Evolutionary conservation across 169 alveolate genomes (phyloP).

Genomic region (Babesia microti): DNA sequence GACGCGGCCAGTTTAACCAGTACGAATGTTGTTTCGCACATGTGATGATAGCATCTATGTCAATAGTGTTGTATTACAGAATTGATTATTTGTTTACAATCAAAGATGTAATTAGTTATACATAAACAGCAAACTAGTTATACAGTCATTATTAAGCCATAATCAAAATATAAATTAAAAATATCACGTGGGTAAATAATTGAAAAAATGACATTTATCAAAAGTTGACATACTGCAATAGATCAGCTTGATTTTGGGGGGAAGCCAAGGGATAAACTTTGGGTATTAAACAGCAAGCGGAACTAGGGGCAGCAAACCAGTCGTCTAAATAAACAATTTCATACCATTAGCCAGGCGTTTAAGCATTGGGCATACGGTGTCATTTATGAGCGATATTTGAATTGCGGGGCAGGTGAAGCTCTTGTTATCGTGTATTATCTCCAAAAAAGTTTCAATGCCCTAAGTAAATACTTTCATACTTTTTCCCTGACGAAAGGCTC

Average conservation of each 20-base stretch:
- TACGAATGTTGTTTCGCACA: constrained; percentile 30
- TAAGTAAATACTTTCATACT: constrained; percentile 7
- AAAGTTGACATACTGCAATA: constrained; percentile 14
- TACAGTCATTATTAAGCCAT: too few species aligned
- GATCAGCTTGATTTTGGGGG: constrained; percentile 15
- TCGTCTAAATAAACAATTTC: constrained; percentile 18
- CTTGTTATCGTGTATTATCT: constrained; percentile 11
- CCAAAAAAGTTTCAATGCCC: constrained; percentile 20
- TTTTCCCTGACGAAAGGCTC: constrained; percentile 13
- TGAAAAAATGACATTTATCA: background rate
- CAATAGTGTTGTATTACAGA: too few species aligned
- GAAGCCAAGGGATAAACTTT: constrained; percentile 31
- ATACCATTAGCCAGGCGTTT: constrained; percentile 15
- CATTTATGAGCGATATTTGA: too few species aligned
- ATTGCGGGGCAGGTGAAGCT: background rate
- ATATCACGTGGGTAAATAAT: background rate
- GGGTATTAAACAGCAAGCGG: constrained; percentile 40
- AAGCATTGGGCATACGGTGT: constrained; percentile 24
- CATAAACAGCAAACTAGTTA: too few species aligned
- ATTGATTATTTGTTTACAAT: too few species aligned
- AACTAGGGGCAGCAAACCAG: constrained; percentile 40
- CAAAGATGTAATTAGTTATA: too few species aligned
- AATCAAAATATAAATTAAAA: too few species aligned
- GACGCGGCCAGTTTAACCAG: constrained; percentile 38
- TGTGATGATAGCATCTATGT: constrained; percentile 24